Evolutionary conservation across 495 filamentous ascomycete species (phyloP).

Genomic region (Aspergillus diversus): DNA sequence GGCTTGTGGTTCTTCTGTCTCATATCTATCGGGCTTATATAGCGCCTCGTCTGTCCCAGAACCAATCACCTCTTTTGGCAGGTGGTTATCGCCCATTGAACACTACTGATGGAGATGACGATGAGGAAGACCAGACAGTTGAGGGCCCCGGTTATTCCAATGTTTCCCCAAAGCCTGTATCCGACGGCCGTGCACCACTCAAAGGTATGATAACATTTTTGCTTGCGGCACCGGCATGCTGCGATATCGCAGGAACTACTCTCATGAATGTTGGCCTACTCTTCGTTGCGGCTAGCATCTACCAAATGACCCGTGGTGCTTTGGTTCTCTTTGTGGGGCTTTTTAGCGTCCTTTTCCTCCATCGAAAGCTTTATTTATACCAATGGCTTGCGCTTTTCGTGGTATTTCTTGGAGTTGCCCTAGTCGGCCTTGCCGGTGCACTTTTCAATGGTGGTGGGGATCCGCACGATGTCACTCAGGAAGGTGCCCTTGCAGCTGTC

Average conservation of each 20-base stretch:
- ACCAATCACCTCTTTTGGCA: constrained; percentile 47
- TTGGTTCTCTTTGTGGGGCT: constrained; percentile 93
- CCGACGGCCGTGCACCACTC: constrained; percentile 58
- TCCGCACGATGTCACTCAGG: constrained; percentile 45
- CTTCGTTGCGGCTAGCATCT: constrained; percentile 92
- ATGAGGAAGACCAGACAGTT: constrained; percentile 47
- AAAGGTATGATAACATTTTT: constrained; percentile 73
- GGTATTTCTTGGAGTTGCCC: constrained; percentile 83
- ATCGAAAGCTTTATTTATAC: constrained; percentile 73
- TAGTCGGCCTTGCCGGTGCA: constrained; percentile 88
- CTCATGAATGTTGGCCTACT: constrained; percentile 95
- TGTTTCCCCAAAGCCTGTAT: constrained; percentile 54
- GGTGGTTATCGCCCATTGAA: constrained; percentile 69
- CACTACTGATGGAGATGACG: constrained; percentile 48
- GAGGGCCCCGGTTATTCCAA: constrained; percentile 35
- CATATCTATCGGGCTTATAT: constrained; percentile 64
- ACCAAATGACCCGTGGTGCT: constrained; percentile 97
- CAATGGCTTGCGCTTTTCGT: constrained; percentile 89
- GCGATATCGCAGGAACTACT: constrained; percentile 92
- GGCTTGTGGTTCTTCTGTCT: constrained; percentile 76
- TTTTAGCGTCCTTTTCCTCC: constrained; percentile 90
- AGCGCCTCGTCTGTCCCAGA: constrained; percentile 35
- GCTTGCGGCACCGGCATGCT: constrained; percentile 84
- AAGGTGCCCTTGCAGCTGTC: constrained; percentile 32
- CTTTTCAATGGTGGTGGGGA: constrained; percentile 71